phyloP scores from a whole-genome alignment of 495 filamentous ascomycete species.

The Parmelia sp. region DNA sequence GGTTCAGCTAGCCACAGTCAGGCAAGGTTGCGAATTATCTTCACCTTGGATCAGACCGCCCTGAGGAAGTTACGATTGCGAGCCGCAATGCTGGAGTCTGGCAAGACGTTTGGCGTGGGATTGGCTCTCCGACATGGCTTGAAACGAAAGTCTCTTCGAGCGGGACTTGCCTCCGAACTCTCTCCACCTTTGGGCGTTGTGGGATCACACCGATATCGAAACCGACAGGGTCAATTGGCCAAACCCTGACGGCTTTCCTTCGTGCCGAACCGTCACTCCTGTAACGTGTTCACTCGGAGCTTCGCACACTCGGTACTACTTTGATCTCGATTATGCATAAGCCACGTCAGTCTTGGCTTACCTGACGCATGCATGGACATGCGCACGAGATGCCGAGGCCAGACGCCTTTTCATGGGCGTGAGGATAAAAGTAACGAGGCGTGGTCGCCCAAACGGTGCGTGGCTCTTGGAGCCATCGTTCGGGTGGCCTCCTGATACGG shows the following conservation, averaged over 20 bases:
- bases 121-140: not conserved
- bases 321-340: conserved; percentile 9
- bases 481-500: not conserved
- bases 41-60: not conserved
- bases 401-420: not conserved
- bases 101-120: not conserved
- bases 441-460: not conserved
- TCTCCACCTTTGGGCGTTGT: conserved; percentile 6
- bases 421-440: not conserved
- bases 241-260: conserved; percentile 18
- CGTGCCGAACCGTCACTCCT: conserved; percentile 22
- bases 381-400: not conserved
- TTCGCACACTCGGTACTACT: conserved; percentile 2
- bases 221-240: conserved; percentile 7
- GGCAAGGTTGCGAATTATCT: conserved; percentile 8
- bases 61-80: conserved; percentile 8
- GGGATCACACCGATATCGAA: conserved; percentile 10
- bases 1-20: conserved; percentile 15
- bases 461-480: not conserved
- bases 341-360: conserved; percentile 1
- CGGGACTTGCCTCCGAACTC: conserved; percentile 13
- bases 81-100: conserved; percentile 16
- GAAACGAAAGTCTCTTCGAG: not conserved
- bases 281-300: conserved; percentile 13
- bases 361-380: not conserved